Evolutionary conservation across 805 yeast species (phyloP).

Genomic region (Wickerhamiella alocasiicola): DNA sequence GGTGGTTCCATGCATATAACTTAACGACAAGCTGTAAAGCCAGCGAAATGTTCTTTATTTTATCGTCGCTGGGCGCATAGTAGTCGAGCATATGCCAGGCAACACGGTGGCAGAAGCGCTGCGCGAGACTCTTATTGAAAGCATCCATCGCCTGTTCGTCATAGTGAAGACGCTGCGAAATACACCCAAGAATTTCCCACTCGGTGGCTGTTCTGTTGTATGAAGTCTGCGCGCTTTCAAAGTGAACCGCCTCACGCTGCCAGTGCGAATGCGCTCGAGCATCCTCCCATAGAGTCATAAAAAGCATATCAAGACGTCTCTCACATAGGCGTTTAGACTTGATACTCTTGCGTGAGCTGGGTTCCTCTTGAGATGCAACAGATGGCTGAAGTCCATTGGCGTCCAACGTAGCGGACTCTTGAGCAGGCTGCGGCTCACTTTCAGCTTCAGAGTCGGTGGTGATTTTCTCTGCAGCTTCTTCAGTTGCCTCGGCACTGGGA

Average conservation of each 20-base stretch:
- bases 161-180: constrained; percentile 78
- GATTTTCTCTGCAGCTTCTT: background rate
- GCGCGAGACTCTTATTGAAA: constrained; percentile 54
- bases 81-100: constrained; percentile 60
- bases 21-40: constrained; percentile 62
- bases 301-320: constrained; percentile 66
- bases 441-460: background rate
- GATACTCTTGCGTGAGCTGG: constrained; percentile 13
- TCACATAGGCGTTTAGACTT: constrained; percentile 51
- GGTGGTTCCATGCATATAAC: constrained; percentile 90
- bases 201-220: constrained; percentile 69
- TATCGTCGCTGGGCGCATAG: constrained; percentile 33
- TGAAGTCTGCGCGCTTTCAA: constrained; percentile 73
- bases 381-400: background rate
- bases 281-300: constrained; percentile 59
- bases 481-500: background rate
- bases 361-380: too few species aligned
- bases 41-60: constrained; percentile 26
- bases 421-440: background rate
- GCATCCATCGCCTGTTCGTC: constrained; percentile 74
- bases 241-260: constrained; percentile 84
- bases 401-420: background rate
- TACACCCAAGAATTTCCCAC: constrained; percentile 85
- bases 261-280: constrained; percentile 67
- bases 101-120: constrained; percentile 70